phyloP scores from a whole-genome alignment of 2,329 filamentous ascomycete species.

The Diaporthe citri region DNA sequence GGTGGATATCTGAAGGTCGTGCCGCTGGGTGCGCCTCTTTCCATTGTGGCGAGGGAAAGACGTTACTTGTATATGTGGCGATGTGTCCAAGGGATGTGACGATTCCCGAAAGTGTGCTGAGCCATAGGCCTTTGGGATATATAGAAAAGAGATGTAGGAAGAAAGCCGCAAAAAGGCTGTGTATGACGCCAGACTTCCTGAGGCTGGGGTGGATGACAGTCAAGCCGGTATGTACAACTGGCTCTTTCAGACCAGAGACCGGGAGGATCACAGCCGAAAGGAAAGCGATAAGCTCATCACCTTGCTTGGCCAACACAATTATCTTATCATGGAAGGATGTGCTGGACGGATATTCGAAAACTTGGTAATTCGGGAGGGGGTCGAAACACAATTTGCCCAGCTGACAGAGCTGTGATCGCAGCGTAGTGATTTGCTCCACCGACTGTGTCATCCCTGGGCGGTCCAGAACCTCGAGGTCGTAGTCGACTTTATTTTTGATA shows the following conservation, averaged over 20 bases:
- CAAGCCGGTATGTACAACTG: slow-evolving; percentile 9
- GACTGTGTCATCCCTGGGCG: slow-evolving; percentile 8
- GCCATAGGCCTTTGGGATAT: not conserved
- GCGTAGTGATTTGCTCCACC: not conserved
- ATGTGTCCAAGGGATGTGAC: slow-evolving; percentile 11
- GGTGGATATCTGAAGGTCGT: slow-evolving; percentile 1
- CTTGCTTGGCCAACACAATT: slow-evolving; percentile 1
- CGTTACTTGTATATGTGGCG: not conserved
- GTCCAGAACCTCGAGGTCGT: slow-evolving; percentile 9
- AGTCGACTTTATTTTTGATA: not conserved
- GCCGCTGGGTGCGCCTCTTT: not conserved
- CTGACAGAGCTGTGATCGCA: not conserved
- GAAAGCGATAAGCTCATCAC: not conserved
- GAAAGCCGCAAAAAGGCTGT: slow-evolving; percentile 2
- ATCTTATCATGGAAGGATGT: not conserved
- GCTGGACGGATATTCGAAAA: not conserved
- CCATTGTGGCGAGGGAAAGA: slow-evolving; percentile 9
- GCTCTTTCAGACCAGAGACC: not conserved
- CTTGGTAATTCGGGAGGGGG: slow-evolving; percentile 10
- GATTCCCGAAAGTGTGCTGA: slow-evolving; percentile 5
- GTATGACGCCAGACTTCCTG: slow-evolving; percentile 3
- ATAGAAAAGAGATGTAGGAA: not conserved
- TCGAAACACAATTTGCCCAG: not conserved
- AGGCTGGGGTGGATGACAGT: slow-evolving; percentile 1
- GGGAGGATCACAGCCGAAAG: slow-evolving; percentile 1